Percentiles rank a stretch among this genome's conserved stretches.
phyloP scores from a whole-genome alignment of 805 yeast genomes.

The Nakazawaea sp. region DNA sequence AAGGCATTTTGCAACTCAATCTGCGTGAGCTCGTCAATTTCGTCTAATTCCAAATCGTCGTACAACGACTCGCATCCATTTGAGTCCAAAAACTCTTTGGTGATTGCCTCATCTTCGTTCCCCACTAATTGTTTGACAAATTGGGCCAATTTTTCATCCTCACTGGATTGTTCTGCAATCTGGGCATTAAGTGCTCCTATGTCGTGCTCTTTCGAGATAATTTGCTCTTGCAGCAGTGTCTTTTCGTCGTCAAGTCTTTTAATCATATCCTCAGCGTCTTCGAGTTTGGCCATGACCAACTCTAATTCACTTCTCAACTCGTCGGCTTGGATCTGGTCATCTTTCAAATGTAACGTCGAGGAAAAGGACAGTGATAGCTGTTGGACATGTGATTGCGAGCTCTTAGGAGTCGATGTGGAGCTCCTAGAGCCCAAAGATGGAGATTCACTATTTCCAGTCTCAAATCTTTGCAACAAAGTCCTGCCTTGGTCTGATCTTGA shows the following conservation, averaged over 20 bases:
- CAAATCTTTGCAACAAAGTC: conserved; percentile 1
- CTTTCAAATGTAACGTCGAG: too few relatives aligned
- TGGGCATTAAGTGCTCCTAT: too few relatives aligned
- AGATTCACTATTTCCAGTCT: background rate
- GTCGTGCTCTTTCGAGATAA: too few relatives aligned
- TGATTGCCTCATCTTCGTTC: background rate
- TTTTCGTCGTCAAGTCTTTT: background rate
- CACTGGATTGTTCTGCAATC: too few relatives aligned
- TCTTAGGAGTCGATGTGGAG: conserved; percentile 2
- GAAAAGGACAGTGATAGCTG: too few relatives aligned
- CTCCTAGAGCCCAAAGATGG: background rate
- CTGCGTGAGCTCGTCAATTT: conserved; percentile 3
- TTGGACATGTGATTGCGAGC: too few relatives aligned
- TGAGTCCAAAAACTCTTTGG: background rate
- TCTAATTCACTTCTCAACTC: too few relatives aligned
- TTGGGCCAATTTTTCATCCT: background rate
- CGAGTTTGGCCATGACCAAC: background rate
- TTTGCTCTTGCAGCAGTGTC: too few relatives aligned
- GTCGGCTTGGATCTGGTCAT: too few relatives aligned
- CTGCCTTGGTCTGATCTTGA: background rate
- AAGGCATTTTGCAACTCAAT: conserved; percentile 7
- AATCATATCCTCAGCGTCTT: background rate
- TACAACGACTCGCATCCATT: conserved; percentile 1
- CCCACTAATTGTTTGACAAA: conserved; percentile 4
- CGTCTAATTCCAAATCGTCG: background rate